These are phyloP conservation scores for Aureobasidium sp. DNA, from an alignment of 2,329 filamentous ascomycete genomes.

Conservation along the genomic window DNA sequence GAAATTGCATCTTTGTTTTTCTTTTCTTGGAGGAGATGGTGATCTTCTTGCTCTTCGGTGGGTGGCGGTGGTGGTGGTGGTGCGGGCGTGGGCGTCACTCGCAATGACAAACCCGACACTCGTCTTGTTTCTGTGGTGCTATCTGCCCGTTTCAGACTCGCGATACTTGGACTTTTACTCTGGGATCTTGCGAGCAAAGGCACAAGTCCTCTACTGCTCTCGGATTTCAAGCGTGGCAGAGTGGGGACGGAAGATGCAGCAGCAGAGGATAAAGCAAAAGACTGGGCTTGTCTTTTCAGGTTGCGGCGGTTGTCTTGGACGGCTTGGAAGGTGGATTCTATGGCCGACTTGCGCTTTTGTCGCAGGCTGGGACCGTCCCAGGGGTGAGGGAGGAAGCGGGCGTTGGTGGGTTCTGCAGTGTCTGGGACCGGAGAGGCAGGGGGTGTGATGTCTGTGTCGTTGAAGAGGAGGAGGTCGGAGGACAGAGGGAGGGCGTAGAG, in stretches of 20 bases:
- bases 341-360: slow-evolving; percentile 36
- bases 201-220: slow-evolving; percentile 20
- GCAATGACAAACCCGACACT: not conserved
- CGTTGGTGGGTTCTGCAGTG: slow-evolving; percentile 17
- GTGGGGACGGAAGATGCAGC: slow-evolving; percentile 30
- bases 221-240: slow-evolving; percentile 25
- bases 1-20: slow-evolving; percentile 45
- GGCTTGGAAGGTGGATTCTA: slow-evolving; percentile 41
- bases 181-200: slow-evolving; percentile 24
- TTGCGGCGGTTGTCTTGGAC: slow-evolving; percentile 39
- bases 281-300: slow-evolving; percentile 35
- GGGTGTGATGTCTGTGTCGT: slow-evolving; percentile 20
- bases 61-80: slow-evolving; percentile 2
- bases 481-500: slow-evolving; percentile 39
- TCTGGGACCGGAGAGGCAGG: slow-evolving; percentile 23
- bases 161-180: slow-evolving; percentile 28
- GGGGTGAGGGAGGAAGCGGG: slow-evolving; percentile 22
- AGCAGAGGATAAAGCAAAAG: slow-evolving; percentile 38
- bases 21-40: slow-evolving; percentile 22
- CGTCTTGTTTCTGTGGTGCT: not conserved
- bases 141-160: slow-evolving; percentile 21
- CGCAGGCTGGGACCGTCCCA: slow-evolving; percentile 20
- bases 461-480: slow-evolving; percentile 32
- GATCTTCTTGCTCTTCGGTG: slow-evolving; percentile 1
- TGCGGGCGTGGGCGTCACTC: slow-evolving; percentile 1